Base-by-base conservation (phyloP, 1,139 yeast species). In the Hansenula lynferdii region DNA sequence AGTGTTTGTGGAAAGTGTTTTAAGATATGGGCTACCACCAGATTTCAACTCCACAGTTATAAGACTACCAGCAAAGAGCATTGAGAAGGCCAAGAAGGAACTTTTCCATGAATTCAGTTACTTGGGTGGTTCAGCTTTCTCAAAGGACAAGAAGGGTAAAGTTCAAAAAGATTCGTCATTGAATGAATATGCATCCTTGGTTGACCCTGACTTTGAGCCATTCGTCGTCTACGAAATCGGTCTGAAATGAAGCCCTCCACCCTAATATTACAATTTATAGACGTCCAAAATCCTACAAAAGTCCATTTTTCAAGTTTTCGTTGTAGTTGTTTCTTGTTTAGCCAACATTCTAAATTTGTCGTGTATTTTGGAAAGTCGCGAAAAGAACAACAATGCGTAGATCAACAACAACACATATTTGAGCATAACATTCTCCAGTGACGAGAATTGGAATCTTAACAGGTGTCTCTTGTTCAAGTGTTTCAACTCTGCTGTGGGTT, bases 1-100 rank as follows among this genome's bases (percentile, higher is more conserved):
- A 34, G 67, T 77, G 31, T 78, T 69, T 55, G 83, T 78, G 21
- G 85, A 78, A 54, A 67, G 77, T 42, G 96, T 92, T 12, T 73
- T 92, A 58, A 82, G 98, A 62, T 92, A 92, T 61, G 99, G 99
- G 1, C 75, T 92, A 46, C 98, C 98, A 28, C 97, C 98, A 29
- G 84, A 84, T 57, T 92, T 92, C 60, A 76, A 80, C 56, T 78
- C 85, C 54, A 70, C 53, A 57, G 67, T 49, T 45, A 56, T 62
- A 37, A 64, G 61, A 23, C 54, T 64, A 9, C 69, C 69, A 44
- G 38, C 61, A 37, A 62, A 75, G 55, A 58, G 62, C 38, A 51
- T 77, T 29, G 68, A 67, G 34, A 77, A 73, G 58, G 80, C 87
- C 32, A 87, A 83, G 61, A 67, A 74, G 47, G 84, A 81, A 48